Base-by-base conservation (phyloP, 2,329 filamentous ascomycete genomes). In the Phialophora macrospora region DNA sequence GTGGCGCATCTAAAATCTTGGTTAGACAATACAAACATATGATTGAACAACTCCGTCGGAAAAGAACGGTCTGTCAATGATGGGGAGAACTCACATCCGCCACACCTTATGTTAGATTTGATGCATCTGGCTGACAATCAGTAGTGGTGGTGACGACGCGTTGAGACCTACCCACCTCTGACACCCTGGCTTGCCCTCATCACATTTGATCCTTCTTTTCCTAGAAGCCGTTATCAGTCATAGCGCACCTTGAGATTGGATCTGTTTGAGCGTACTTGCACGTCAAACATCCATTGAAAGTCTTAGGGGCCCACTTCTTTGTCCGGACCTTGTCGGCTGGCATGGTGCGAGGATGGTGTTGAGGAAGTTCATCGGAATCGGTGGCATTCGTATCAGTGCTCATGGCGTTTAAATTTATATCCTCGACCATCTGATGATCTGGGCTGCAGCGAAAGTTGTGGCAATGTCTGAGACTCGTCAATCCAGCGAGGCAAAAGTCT, bases 261-360 rank as follows among this genome's bases (percentile, higher is more conserved):
- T 57, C 5, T 24, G 32, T 4, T 12, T 24, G 41, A 17, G 52
- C 66, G 52, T 65, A 68, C 66, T 69, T 69, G 67, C 67, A 69
- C 17, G 67, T 69, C 49, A 64, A 54, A 59, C 67, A 69, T 22
- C 67, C 67, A 44, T 64, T 67, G 58, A 69, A 69, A 17, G 64
- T 66, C 48, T 69, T 69, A 20, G 64, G 67, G 1, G 67, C 67
- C 67, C 67, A 69, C 55, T 64, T 64, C 58, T 69, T 69, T 3
- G 52, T 61, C 6, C 67, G 64, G 5, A 48, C 46, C 54, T 60
- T 62, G 41, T 67, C 65, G 28, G 44, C 46, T 28, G 46, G 54
- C 62, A 67, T 58, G 12, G 55, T 20, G 20, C 30, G 56, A 55
- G 60, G 44, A 57, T 48, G 34, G 7, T 14, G 34, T 24, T 14